Base-by-base conservation (phyloP, 148 eudicot genomes). In the Polygonum aviculare region DNA sequence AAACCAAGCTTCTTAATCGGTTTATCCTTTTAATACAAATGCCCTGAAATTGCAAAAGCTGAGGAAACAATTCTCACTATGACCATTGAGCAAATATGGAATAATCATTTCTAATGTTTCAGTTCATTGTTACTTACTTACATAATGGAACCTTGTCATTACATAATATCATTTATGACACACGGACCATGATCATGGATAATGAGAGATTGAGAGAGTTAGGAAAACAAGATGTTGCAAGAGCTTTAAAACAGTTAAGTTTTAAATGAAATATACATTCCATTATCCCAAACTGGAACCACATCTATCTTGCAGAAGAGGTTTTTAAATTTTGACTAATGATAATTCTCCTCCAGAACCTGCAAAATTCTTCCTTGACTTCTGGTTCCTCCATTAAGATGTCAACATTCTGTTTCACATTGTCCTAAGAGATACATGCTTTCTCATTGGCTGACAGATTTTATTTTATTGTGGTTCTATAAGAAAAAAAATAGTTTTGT, bases 381-480 rank as follows among this genome's bases (percentile, higher is more conserved):
- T 57, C 11, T 57, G 63, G 21, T 19, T 19, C 5, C 26, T 57
- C 60, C 63, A 57, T 3, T 57, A 12, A 26, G 31, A 67, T 67
- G 72, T 67, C 72, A 67, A 67, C 72, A 67, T 67, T 67, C 72
- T 36, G 10, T 14, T 67, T 67, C 19, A 67, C 71, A 63, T 35
- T 4, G 33, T 33, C 40, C n/a, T 31, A 33, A 63, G 70, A 63
- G 70, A 63, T 33, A 33, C 40, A 12, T 63, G 69, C 69, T 19
- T 63, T 14, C 39, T 63, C 33, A 63, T 12, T 59, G 26, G 26
- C 31, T 21, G 26, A 19, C 62, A 55, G 5, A n/a, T 26, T n/a
- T 21, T 5, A 55, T 18, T 55, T 7, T 39, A 39, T 2, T 39
- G 4, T 39, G 31, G 31, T 26, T 26, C 31, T 26, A 26, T 0